Evolutionary conservation across 2,329 filamentous ascomycete genomes (phyloP), one percentile per base, ranked within the genome.

Genomic region (Aspergillus chevalieri): DNA sequence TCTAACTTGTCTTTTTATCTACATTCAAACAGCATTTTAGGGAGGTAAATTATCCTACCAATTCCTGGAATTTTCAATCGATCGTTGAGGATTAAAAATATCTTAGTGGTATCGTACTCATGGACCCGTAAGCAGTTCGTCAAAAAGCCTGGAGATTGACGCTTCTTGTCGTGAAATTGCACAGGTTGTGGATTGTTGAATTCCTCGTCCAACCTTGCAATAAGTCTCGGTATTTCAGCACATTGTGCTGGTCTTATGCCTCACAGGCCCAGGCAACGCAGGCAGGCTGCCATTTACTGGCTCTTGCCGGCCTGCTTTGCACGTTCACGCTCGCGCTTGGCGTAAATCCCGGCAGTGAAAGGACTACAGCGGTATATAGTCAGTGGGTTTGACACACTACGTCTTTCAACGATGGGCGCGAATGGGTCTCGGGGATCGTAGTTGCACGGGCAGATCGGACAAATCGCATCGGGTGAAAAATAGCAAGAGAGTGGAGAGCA

Each of bases 291-390:
- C 10, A 12, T 52, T 65, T 69, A 73, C 55, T 63, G 62, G 52
- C 57, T 61, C 63, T 72, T 72, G 53, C 64, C 64, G 54, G 59
- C 64, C 49, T 65, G 60, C 56, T 70, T 72, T 33, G 67, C 63
- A 44, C 67, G 66, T 50, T 71, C 67, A 21, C 69, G 70, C 53
- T 73, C 70, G 28, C 70, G 69, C 82, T 93, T 94, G 58, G 85
- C 86, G 70, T 97, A 98, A 65, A 98, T 98, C 57, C 81, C 87
- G 3, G 83, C 82, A 6, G 93, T 98, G 73, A 97, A 98, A 4
- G 92, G 92, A 71, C 75, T 78, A 54, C 42, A 51, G 15, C 30
- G n/a, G 44, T 44, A 30, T 15, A 38, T 28, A 42, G 47, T 61
- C 38, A 61, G 59, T 53, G 38, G 38, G 17, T 24, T 19, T 36